Evolutionary conservation across 202 grass and related monocot genomes (phyloP).

Genomic region (Carex sylvatica): DNA sequence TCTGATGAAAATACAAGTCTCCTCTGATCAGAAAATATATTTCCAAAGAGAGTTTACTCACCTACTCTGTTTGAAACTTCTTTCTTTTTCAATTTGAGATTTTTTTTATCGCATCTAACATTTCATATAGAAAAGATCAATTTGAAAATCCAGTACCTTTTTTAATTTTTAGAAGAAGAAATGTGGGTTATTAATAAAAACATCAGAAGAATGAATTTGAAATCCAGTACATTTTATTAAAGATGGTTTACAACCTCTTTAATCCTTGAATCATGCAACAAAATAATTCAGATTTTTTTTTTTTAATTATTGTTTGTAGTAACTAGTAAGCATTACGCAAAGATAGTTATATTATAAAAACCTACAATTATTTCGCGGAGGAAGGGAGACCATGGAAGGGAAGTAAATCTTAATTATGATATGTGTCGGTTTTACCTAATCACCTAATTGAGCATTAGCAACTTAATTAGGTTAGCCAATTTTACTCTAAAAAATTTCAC

Average conservation of each 20-base stretch:
- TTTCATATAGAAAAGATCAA: background rate
- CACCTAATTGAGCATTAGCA: background rate
- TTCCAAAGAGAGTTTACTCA: background rate
- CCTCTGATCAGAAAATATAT: background rate
- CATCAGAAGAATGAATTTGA: background rate
- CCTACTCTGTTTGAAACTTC: background rate
- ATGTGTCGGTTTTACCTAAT: constrained; percentile 1
- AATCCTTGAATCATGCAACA: background rate
- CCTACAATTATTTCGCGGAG: too few relatives aligned
- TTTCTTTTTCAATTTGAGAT: too few relatives aligned
- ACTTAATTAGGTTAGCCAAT: background rate
- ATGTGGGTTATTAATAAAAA: too few relatives aligned
- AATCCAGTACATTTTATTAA: background rate
- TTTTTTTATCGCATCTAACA: background rate
- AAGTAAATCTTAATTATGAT: background rate
- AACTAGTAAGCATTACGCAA: background rate
- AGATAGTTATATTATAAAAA: background rate
- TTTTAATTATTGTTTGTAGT: background rate
- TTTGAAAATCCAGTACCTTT: too few relatives aligned
- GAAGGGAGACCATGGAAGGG: background rate
- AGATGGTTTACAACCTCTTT: background rate
- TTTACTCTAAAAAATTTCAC: background rate
- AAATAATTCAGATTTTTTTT: background rate
- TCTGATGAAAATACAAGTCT: background rate
- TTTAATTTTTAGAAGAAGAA: too few relatives aligned